These are phyloP conservation scores for Graphiopsis chlorocephala DNA, from an alignment of 2,329 filamentous ascomycete species.

Conservation along the genomic window DNA sequence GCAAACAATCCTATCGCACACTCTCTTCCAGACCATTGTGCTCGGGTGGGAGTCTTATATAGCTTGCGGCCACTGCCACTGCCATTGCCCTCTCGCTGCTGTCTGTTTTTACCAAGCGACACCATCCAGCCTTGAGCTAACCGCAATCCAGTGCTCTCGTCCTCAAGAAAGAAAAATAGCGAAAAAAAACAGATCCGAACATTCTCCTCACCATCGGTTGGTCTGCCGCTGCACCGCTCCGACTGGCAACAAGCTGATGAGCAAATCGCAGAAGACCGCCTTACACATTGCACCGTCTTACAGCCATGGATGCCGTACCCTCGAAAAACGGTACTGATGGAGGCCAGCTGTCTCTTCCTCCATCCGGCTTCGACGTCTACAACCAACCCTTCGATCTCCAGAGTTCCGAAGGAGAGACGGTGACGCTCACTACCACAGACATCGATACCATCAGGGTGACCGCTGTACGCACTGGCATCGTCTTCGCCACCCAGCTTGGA, in stretches of 20 bases:
- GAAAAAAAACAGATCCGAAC: background rate
- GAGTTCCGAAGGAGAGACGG: slow-evolving; percentile 41
- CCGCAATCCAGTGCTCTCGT: background rate
- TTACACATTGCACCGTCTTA: background rate
- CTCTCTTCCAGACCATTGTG: slow-evolving; percentile 10
- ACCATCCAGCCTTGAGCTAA: background rate
- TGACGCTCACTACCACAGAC: slow-evolving; percentile 39
- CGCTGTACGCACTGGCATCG: slow-evolving; percentile 51
- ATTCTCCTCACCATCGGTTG: background rate
- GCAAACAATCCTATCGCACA: slow-evolving; percentile 5
- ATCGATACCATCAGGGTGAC: slow-evolving; percentile 49
- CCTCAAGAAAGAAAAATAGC: background rate
- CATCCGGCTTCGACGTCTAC: slow-evolving; percentile 48
- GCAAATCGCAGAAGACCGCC: background rate
- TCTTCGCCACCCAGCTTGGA: slow-evolving; percentile 69
- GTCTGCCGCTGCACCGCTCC: background rate
- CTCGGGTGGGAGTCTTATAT: background rate
- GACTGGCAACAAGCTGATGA: background rate
- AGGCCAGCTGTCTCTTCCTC: slow-evolving; percentile 6
- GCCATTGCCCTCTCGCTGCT: background rate
- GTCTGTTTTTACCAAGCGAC: background rate
- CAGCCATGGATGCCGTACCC: background rate
- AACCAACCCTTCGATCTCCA: slow-evolving; percentile 51
- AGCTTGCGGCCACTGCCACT: background rate
- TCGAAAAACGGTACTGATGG: background rate